A percentile compares a stretch with the other conserved stretches of the same genome.
These are phyloP conservation scores for Cordyceps fumosorosea DNA, from an alignment of 2,329 filamentous ascomycete genomes.

Conservation along the genomic window DNA sequence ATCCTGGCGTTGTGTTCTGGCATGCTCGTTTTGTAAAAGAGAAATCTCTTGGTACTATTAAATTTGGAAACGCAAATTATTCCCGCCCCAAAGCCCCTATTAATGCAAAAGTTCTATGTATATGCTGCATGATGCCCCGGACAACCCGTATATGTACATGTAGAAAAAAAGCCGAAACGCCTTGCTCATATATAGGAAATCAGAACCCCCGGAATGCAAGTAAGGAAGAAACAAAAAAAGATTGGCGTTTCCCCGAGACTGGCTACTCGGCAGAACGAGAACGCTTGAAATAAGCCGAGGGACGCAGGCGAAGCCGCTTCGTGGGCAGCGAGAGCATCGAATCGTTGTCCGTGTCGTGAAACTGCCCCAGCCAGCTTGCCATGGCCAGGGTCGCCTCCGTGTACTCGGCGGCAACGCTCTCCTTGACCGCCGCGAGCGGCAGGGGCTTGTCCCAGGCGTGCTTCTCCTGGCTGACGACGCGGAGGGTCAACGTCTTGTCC, in stretches of 20 bases:
- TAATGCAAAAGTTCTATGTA: conserved; percentile 3
- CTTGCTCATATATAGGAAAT: background rate
- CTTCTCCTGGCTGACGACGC: conserved; percentile 39
- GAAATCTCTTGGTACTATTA: background rate
- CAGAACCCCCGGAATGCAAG: background rate
- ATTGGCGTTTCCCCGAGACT: background rate
- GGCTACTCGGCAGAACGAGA: conserved; percentile 6
- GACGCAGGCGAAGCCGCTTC: conserved; percentile 25
- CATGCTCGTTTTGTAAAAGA: background rate
- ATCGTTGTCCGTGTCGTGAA: conserved; percentile 30
- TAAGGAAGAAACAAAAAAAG: background rate
- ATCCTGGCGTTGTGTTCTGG: background rate
- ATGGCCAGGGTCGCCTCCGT: conserved; percentile 35
- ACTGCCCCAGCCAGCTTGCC: conserved; percentile 34
- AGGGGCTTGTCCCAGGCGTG: conserved; percentile 45
- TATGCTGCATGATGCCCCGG: background rate
- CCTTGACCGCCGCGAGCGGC: conserved; percentile 34
- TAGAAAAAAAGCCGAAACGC: background rate
- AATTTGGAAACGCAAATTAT: background rate
- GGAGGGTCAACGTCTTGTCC: conserved; percentile 28
- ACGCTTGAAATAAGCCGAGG: conserved; percentile 14
- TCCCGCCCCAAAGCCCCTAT: background rate
- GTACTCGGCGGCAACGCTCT: conserved; percentile 40
- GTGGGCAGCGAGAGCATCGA: conserved; percentile 29
- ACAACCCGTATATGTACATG: background rate